phyloP scores from a whole-genome alignment of 1,284 basidiomycete species.

The Sanghuangporus sanghuang region DNA sequence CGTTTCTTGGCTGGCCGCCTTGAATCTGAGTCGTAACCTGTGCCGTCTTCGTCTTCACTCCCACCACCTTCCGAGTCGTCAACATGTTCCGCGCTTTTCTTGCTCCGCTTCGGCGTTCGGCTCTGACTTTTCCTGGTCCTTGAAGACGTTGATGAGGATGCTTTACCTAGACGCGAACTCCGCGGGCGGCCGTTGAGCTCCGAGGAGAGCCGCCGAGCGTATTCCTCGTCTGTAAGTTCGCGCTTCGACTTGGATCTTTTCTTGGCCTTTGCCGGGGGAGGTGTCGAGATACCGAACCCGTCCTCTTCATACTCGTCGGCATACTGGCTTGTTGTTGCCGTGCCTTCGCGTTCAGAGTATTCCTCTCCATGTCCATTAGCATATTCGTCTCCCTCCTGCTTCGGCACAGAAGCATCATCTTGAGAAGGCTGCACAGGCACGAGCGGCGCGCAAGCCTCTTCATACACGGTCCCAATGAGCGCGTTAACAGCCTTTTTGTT shows the following conservation, averaged over 20 bases:
- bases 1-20: conserved; percentile 27
- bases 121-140: conserved; percentile 32
- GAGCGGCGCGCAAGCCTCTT: conserved; percentile 38
- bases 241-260: conserved; percentile 40
- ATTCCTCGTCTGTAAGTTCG: conserved; percentile 56
- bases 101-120: conserved; percentile 39
- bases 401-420: conserved; percentile 10
- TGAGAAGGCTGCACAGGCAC: neutral
- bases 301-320: conserved; percentile 27
- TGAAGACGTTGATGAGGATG: conserved; percentile 20
- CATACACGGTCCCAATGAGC: conserved; percentile 57
- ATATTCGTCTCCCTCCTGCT: conserved; percentile 18
- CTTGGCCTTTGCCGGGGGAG: conserved; percentile 26
- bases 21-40: conserved; percentile 32
- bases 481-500: conserved; percentile 54
- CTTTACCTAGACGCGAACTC: conserved; percentile 32
- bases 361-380: neutral
- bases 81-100: conserved; percentile 52
- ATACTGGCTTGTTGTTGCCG: neutral
- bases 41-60: neutral
- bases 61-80: conserved; percentile 44
- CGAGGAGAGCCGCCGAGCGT: conserved; percentile 64
- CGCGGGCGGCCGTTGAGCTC: conserved; percentile 67
- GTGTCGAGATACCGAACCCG: conserved; percentile 22
- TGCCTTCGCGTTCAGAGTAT: neutral